Base-by-base conservation (phyloP, 768 basidiomycete genomes). In the Suillus weaverae region DNA sequence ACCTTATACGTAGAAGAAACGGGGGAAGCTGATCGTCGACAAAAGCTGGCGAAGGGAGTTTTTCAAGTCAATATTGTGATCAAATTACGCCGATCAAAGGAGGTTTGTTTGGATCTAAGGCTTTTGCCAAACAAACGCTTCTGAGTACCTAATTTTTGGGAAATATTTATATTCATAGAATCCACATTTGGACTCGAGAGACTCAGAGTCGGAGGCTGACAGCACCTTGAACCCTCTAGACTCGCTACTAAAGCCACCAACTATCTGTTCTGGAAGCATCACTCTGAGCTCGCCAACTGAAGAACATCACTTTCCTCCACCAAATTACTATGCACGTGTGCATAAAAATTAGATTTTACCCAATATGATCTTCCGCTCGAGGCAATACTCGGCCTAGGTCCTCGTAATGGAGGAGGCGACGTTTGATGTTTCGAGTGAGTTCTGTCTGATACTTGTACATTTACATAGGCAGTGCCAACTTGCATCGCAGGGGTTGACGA, bases 81-180 rank as follows among this genome's bases (percentile, higher is more conserved):
- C 22, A 14, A 20, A 32, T 32, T 53, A 9, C 18, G 16, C 51
- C 32, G 50, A 53, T 53, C 51, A 33, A 20, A 53, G 9, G 18
- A 33, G 14, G 9, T 36, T 57, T 66, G 51, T 65, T 65, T 56
- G 53, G 62, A 62, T 55, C 61, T 32, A 39, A 62, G 36, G 64
- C 50, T 53, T 61, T 65, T 63, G 64, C 64, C 50, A 61, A 65
- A 65, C 53, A 65, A 63, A 9, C 20, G 26, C 26, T 26, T 26
- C 26, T 26, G n/a, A n/a, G n/a, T n/a, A n/a, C n/a, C n/a, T 26
- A 26, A 26, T 26, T 26, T 26, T 26, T 26, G 26, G 11, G 36
- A 11, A 36, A 36, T 36, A 36, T 36, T 26, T 26, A 26, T 26
- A 26, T 26, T 26, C 36, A 36, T 36, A 13, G 36, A 36, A 36